Evolutionary conservation across 1,284 basidiomycete genomes (phyloP).

Genomic region (Ganoderma boninense): DNA sequence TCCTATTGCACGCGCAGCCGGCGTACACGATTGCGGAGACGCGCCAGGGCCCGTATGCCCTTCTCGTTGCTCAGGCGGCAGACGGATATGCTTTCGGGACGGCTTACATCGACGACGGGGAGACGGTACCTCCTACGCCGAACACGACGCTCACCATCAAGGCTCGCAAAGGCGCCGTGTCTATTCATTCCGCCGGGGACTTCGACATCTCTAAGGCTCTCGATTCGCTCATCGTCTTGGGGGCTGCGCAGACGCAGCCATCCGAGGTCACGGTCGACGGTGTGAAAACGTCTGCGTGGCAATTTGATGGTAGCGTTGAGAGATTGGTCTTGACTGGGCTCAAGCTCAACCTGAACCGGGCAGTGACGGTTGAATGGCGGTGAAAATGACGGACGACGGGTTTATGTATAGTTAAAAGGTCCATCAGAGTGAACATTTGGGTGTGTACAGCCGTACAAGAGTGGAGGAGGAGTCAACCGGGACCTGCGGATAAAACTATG

Average conservation of each 20-base stretch:
- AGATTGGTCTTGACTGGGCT: slow-evolving; percentile 29
- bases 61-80: slow-evolving; percentile 61
- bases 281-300: slow-evolving; percentile 14
- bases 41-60: slow-evolving; percentile 57
- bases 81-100: slow-evolving; percentile 59
- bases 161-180: slow-evolving; percentile 43
- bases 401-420: no score
- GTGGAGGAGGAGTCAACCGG: no score
- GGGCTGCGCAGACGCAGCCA: slow-evolving; percentile 41
- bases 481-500: no score
- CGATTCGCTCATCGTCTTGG: slow-evolving; percentile 44
- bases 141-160: slow-evolving; percentile 54
- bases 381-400: not conserved
- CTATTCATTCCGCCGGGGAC: slow-evolving; percentile 46
- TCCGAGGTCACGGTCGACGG: slow-evolving; percentile 27
- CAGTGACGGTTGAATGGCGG: slow-evolving; percentile 25
- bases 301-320: slow-evolving; percentile 29
- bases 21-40: slow-evolving; percentile 69
- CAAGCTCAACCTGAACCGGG: slow-evolving; percentile 26
- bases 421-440: no score
- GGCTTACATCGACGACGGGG: slow-evolving; percentile 73
- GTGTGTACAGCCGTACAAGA: no score
- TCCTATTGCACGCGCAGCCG: slow-evolving; percentile 63
- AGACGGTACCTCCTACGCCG: slow-evolving; percentile 59
- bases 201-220: slow-evolving; percentile 43